A percentile compares a stretch with the other conserved stretches of the same genome.
Conservation (phyloP, 1,284 basidiomycete species). For the Trichosporon asahii region DNA sequence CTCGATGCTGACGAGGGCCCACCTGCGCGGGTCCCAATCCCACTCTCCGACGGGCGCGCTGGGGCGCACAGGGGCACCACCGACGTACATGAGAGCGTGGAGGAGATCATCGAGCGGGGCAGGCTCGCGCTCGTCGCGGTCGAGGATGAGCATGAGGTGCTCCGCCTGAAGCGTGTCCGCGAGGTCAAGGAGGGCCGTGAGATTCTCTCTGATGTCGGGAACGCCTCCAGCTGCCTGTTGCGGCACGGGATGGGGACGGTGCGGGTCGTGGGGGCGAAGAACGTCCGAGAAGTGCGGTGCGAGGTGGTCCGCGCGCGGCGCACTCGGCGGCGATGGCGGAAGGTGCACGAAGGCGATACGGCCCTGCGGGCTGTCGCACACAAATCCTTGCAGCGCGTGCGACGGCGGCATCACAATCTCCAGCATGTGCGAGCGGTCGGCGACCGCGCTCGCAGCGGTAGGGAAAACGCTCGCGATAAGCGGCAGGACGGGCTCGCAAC, state of each 20-base stretch:
- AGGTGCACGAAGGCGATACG: slow-evolving; percentile 47
- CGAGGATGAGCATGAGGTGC: slow-evolving; percentile 44
- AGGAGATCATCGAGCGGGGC: slow-evolving; percentile 44
- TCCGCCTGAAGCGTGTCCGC: slow-evolving; percentile 45
- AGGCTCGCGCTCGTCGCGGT: slow-evolving; percentile 42
- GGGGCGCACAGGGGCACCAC: slow-evolving; percentile 43
- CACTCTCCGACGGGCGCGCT: slow-evolving; percentile 43
- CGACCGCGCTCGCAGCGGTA: slow-evolving; percentile 33
- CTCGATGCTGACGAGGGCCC: slow-evolving; percentile 52
- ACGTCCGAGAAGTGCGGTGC: slow-evolving; percentile 47
- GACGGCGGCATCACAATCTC: slow-evolving; percentile 49
- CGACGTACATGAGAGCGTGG: slow-evolving; percentile 51
- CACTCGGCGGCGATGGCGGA: slow-evolving; percentile 27
- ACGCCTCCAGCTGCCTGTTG: slow-evolving; percentile 17
- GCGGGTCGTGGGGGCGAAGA: slow-evolving; percentile 44
- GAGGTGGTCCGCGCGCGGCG: slow-evolving; percentile 32
- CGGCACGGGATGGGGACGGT: slow-evolving; percentile 34
- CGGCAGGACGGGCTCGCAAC: slow-evolving; percentile 30
- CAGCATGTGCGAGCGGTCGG: slow-evolving; percentile 33
- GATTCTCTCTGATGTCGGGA: slow-evolving; percentile 46
- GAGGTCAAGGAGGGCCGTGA: slow-evolving; percentile 50
- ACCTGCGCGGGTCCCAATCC: slow-evolving; percentile 46
- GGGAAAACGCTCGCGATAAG: slow-evolving; percentile 48
- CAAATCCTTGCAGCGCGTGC: slow-evolving; percentile 42
- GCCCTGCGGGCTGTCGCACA: slow-evolving; percentile 31